Percentiles rank a stretch among this genome's conserved stretches.
Evolutionary conservation across 495 filamentous ascomycete genomes (phyloP).

Genomic region (Hyaloscypha finlandica): DNA sequence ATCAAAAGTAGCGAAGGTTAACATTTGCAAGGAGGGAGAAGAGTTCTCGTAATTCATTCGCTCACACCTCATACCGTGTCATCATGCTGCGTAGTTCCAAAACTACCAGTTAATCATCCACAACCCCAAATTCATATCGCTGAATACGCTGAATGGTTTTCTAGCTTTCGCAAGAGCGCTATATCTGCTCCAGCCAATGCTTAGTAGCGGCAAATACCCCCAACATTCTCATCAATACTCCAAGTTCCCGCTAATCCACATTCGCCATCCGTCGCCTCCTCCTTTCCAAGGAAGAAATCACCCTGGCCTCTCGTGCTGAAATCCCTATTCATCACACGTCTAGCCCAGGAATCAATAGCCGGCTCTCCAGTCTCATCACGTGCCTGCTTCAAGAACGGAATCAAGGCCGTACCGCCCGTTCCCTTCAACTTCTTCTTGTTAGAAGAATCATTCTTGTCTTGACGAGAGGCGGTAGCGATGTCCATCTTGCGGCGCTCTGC

Average conservation of each 20-base stretch:
- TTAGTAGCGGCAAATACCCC: conserved; percentile 66
- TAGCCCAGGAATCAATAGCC: conserved; percentile 81
- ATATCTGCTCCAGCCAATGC: not conserved
- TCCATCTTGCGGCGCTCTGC: conserved; percentile 56
- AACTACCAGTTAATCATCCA: not conserved
- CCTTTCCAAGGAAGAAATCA: conserved; percentile 67
- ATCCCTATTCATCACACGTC: conserved; percentile 63
- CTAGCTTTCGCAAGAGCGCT: not conserved
- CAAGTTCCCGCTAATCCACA: conserved; percentile 83
- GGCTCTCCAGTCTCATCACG: conserved; percentile 95
- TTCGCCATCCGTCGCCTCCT: conserved; percentile 59
- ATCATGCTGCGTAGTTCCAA: not conserved
- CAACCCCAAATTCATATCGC: not conserved
- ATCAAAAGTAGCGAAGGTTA: not conserved
- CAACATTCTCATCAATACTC: conserved; percentile 81
- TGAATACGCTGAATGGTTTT: not conserved
- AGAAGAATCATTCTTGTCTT: conserved; percentile 42
- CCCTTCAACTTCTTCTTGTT: conserved; percentile 67
- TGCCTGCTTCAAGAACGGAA: conserved; percentile 93
- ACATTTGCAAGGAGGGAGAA: not conserved
- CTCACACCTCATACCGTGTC: not conserved
- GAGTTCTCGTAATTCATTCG: conserved; percentile 1
- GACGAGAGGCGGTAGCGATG: conserved; percentile 61
- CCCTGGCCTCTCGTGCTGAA: conserved; percentile 43
- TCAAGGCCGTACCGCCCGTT: conserved; percentile 89